Evolutionary conservation across 805 yeast genomes (phyloP), one percentile per base, ranked within the genome.

Genomic region (Wickerhamiella australiensis): DNA sequence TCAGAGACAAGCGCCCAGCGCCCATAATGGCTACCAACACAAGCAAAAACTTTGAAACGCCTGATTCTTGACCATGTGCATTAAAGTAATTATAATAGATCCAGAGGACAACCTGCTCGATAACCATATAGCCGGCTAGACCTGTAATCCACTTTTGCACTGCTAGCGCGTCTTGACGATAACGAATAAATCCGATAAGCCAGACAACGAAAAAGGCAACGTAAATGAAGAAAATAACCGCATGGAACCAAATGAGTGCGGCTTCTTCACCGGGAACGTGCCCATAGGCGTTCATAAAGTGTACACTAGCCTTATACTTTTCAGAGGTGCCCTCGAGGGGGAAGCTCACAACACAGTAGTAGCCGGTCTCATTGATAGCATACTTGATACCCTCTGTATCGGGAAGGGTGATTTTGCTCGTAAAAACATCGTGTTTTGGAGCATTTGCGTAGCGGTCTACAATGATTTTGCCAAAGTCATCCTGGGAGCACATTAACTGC

Each of bases 201-300:
- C 86, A 92, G 53, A 84, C 71, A n/a, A 83, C 79, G 61, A 86
- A 72, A 8, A 86, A 80, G 37, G 85, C 82, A 5, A 83, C 85
- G 62, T 92, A 92, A 38, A 82, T 77, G 33, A 92, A 72, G 1
- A 96, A 85, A 59, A 86, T 71, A 13, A 84, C 75, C 1, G 95
- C 96, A 63, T 86, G 92, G 22, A 86, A 77, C 9, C 95, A 86
- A 54, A 92, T 72, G 59, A 88, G 85, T 25, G 97, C 95, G 57
- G 85, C 82, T 63, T 92, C 95, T 31, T 88, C 72, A 4, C 95
- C 98, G 27, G 94, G 77, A 51, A 92, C 70, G 52, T 85, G 76
- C 51, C 98, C 98, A 65, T 76, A 92, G 3, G 97, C 84, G 67
- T 88, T 92, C 68, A 86, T 92, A 67, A 85, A 92, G 58, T 80